These are phyloP conservation scores for Scenedesmus sp. DNA, from an alignment of 163 green algal genomes.

Conservation along the genomic window DNA sequence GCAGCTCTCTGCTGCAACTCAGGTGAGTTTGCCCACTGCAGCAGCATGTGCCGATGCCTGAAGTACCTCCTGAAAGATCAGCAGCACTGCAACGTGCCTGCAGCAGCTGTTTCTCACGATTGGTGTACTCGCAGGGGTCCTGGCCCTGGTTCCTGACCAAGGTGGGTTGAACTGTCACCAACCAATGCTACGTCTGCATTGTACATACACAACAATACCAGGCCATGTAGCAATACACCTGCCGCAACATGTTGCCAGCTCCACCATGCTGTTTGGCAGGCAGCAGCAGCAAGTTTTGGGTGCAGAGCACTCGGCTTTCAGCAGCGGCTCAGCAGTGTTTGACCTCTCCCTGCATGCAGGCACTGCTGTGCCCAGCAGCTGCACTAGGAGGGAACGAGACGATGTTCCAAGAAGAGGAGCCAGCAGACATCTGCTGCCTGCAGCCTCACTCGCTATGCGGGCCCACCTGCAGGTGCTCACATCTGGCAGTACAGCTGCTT, in stretches of 20 bases:
- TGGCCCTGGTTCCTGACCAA: slow-evolving; percentile 45
- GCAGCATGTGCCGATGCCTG: neutral
- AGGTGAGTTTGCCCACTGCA: neutral
- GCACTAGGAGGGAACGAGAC: slow-evolving; percentile 39
- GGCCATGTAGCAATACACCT: neutral
- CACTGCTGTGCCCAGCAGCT: slow-evolving; percentile 33
- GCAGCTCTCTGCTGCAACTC: neutral
- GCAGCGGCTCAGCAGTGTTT: neutral
- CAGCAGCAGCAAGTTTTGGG: neutral
- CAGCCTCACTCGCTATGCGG: slow-evolving; percentile 37
- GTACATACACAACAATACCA: no score
- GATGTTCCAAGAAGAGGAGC: slow-evolving; percentile 46
- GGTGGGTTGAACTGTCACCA: no score
- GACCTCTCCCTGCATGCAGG: neutral
- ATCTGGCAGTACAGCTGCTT: neutral
- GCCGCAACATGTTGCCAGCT: neutral
- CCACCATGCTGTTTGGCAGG: neutral
- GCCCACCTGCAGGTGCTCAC: slow-evolving; percentile 40
- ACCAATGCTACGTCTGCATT: no score
- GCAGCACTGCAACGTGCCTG: neutral
- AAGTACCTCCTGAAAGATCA: no score
- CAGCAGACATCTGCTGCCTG: slow-evolving; percentile 43
- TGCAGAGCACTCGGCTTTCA: neutral
- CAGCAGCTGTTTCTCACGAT: neutral
- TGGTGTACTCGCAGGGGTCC: slow-evolving; percentile 1